These are phyloP conservation scores for Kentomonas sorsogonicus DNA, from an alignment of 208 protist species.

Conservation along the genomic window DNA sequence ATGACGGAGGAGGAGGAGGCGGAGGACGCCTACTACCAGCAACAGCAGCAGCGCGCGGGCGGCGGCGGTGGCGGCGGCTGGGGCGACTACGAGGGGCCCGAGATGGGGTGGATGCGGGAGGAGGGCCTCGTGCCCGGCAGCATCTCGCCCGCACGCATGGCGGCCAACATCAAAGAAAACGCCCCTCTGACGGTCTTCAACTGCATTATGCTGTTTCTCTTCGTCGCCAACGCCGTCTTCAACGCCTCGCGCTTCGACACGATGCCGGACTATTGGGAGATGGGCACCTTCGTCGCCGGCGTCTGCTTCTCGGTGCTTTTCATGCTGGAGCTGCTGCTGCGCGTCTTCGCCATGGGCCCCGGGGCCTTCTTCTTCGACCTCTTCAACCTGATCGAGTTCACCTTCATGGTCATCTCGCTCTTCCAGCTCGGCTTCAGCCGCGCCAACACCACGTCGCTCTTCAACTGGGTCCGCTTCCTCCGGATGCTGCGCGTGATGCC, in stretches of 20 bases:
- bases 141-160: conserved; percentile 79
- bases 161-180: conserved; percentile 79
- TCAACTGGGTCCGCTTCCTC: conserved; percentile 87
- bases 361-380: conserved; percentile 70
- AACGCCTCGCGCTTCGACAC: conserved; percentile 80
- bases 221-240: conserved; percentile 85
- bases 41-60: too few species aligned
- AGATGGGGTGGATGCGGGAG: conserved; percentile 39
- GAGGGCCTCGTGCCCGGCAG: conserved; percentile 36
- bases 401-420: conserved; percentile 75
- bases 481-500: conserved; percentile 61
- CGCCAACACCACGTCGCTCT: conserved; percentile 73
- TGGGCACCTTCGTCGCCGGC: conserved; percentile 53
- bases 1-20: conserved; percentile 42
- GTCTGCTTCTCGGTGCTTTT: conserved; percentile 81
- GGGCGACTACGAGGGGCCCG: conserved; percentile 11
- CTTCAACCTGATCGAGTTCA: conserved; percentile 69
- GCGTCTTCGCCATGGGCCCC: conserved; percentile 70
- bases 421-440: conserved; percentile 87
- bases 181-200: conserved; percentile 74
- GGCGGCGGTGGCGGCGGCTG: conserved; percentile 9
- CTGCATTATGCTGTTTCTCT: conserved; percentile 65
- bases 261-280: conserved; percentile 77
- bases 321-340: conserved; percentile 79
- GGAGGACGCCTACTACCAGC: conserved; percentile 8